These are phyloP conservation scores for Lactarius hengduanensis DNA, from an alignment of 768 basidiomycete species.

Conservation along the genomic window DNA sequence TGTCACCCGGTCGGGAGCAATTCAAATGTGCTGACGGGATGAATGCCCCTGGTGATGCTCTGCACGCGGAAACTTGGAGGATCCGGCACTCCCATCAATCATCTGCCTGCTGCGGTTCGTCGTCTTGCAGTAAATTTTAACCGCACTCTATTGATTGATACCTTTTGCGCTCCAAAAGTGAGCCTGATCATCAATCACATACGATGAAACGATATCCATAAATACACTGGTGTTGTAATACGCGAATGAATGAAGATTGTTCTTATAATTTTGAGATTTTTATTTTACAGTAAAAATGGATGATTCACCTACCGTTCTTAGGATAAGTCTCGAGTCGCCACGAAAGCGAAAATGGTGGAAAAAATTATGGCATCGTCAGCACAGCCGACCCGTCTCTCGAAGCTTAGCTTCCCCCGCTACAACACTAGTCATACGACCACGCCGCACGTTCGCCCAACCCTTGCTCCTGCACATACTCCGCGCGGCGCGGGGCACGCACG, in stretches of 20 bases:
- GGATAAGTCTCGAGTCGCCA: neutral
- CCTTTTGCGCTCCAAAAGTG: neutral
- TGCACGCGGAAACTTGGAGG: neutral
- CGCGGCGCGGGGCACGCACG: slow-evolving; percentile 6
- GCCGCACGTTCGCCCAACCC: slow-evolving; percentile 16
- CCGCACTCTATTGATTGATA: neutral
- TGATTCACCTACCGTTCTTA: neutral
- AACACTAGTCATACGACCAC: slow-evolving; percentile 24
- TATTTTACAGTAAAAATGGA: neutral
- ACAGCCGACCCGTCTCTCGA: slow-evolving; percentile 16
- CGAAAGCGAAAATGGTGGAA: slow-evolving; percentile 25
- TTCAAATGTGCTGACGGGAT: neutral
- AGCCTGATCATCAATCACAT: neutral
- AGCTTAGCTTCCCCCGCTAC: slow-evolving; percentile 25
- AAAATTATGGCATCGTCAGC: slow-evolving; percentile 27
- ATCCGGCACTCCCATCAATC: neutral
- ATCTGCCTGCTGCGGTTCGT: neutral
- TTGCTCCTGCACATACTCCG: slow-evolving; percentile 25
- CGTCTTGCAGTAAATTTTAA: neutral
- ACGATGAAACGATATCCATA: neutral
- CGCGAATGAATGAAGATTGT: neutral
- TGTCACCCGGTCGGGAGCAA: neutral
- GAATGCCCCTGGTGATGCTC: neutral
- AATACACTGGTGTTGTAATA: neutral
- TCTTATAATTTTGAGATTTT: neutral